Evolutionary conservation across 2,329 filamentous ascomycete species (phyloP), one percentile per base, ranked within the genome.

Genomic region (Trichoderma sp.): DNA sequence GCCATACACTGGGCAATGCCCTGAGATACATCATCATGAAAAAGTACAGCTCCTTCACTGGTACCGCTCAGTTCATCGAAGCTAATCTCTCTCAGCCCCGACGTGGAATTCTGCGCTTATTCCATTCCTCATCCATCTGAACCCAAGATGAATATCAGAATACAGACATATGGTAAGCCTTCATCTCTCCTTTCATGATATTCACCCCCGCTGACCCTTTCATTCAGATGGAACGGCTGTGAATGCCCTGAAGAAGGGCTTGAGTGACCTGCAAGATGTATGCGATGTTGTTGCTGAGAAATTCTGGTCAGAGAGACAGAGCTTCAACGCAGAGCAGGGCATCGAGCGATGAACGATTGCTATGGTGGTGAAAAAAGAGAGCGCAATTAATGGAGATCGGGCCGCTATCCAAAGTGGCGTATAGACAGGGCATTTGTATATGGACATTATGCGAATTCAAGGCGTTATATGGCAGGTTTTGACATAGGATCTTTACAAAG

Each of bases 71-170:
- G 24, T 21, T 63, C 6, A 57, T 16, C 19, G 29, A 61, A 31
- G 49, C 66, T 73, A 57, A 73, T 66, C n/a, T 35, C 21, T n/a
- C 24, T 4, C 14, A 98, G 95, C 80, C 95, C 96, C 35, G 89
- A 96, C 72, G 96, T 99, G 70, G 96, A 99, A 80, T 97, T 99
- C 82, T 98, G 96, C 81, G 96, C 95, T 71, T 99, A 99, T 81
- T 93, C 95, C 8, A 98, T 99, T 71, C 96, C 96, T 35, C 96
- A 99, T 81, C 96, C 96, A 62, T 97, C 94, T 49, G 96, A 99
- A 81, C 84, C 90, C 52, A 96, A 97, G 82, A 97, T 99, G 95
- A 97, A 98, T 77, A 84, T 99, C 71, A 89, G 96, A 76, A 98
- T 99, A 72, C 96, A 99, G 81, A 99, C 95, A 73, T 98, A 96